Evolutionary conservation across 305 asterid species (phyloP), one percentile per base, ranked within the genome.

Genomic region (Andrographis paniculata): DNA sequence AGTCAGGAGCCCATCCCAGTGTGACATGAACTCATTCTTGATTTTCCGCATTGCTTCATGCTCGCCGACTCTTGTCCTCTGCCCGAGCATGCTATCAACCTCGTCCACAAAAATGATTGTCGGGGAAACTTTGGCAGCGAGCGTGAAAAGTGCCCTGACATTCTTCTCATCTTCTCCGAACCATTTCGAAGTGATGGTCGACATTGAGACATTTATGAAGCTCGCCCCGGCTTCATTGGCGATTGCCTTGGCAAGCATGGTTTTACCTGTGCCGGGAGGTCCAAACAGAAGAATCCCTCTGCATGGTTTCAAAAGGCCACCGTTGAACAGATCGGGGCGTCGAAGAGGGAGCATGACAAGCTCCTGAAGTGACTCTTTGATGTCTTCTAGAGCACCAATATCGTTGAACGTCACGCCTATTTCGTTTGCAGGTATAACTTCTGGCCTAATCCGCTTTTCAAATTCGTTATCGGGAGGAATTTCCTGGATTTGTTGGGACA

Each of bases 41-140:
- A 89, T 89, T 67, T 85, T 89, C 14, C 99, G 62, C 99, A 91
- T 91, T 11, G 96, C 99, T 71, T 91, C 99, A 0, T 87, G 96
- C 73, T 91, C 99, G 33, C 96, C 96, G 0, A 72, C 95, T 70
- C 96, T 75, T 10, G 94, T 80, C 66, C 99, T 63, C 71, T 91
- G 96, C 55, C 99, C 99, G 12, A 91, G 93, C 96, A 91, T 87
- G 65, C 99, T 91, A 57, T 91, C 99, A 42, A 91, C 99, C 72
- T 91, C 99, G 48, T 91, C 99, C 49, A 91, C 94, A 48, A 91
- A 91, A 53, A 91, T 81, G 38, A 91, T 87, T 1, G 96, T 87
- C 0, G 99, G 96, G 39, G 99, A 79, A 58, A 91, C 95, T 68
- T 91, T 91, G 9, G 96, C 85, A 10, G 99, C 99, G 17, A 91